Percentiles rank a stretch among this genome's conserved stretches.
phyloP scores from a whole-genome alignment of 2,329 filamentous ascomycete genomes.

The Colletotrichum melonis region DNA sequence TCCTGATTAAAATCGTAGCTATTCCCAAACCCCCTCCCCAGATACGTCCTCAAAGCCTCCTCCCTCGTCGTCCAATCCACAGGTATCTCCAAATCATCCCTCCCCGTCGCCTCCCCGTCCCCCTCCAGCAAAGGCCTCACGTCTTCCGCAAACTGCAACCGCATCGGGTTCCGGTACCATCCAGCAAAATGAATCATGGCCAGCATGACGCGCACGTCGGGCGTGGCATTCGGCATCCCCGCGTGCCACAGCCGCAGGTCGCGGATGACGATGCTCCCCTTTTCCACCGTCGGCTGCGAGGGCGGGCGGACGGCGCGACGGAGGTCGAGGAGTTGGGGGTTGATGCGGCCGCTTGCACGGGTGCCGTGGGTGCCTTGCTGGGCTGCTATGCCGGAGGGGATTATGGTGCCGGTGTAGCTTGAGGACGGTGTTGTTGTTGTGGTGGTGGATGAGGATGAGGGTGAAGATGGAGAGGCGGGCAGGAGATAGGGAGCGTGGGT shows the following conservation, averaged over 20 bases:
- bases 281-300: constrained; percentile 61
- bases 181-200: constrained; percentile 69
- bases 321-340: constrained; percentile 50
- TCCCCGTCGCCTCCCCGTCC: constrained; percentile 40
- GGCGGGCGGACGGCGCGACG: constrained; percentile 53
- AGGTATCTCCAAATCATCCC: constrained; percentile 59
- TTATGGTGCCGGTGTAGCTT: no score
- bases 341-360: constrained; percentile 63
- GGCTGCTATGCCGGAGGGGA: constrained; percentile 42
- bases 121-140: constrained; percentile 56
- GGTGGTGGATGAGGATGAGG: no score
- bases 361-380: constrained; percentile 64
- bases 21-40: constrained; percentile 69
- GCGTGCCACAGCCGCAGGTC: constrained; percentile 74
- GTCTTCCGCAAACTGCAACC: constrained; percentile 63
- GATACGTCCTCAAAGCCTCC: constrained; percentile 57
- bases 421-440: no score
- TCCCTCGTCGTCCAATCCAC: constrained; percentile 59
- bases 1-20: constrained; percentile 70
- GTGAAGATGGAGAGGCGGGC: no score
- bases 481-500: constrained; percentile 52
- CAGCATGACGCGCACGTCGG: constrained; percentile 66
- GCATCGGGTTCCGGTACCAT: constrained; percentile 69
- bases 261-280: constrained; percentile 67
- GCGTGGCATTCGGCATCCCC: constrained; percentile 68